phyloP scores from a whole-genome alignment of 176 grass and related monocot species.

The Melocanna baccifera region DNA sequence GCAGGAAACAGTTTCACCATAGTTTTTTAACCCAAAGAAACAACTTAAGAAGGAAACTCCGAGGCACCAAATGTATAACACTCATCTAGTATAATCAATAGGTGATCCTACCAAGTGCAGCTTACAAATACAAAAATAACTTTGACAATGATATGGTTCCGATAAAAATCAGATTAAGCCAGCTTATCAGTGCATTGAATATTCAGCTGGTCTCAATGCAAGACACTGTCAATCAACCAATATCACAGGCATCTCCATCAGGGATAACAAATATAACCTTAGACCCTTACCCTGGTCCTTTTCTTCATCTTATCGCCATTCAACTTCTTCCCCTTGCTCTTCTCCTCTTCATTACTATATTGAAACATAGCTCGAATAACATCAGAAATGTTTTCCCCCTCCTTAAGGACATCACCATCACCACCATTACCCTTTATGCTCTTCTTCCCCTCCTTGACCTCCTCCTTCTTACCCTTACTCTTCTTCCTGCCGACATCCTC shows the following conservation, averaged over 20 bases:
- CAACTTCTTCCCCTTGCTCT: conserved; percentile 30
- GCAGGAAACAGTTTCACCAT: conserved; percentile 6
- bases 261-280: background rate
- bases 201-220: background rate
- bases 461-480: background rate
- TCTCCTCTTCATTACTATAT: conserved; percentile 29
- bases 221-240: background rate
- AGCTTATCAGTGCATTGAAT: background rate
- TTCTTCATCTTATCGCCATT: conserved; percentile 38
- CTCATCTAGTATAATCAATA: background rate
- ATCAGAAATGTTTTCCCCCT: background rate
- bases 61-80: background rate
- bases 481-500: conserved; percentile 19
- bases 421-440: background rate
- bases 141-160: background rate
- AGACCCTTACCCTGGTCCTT: conserved; percentile 32
- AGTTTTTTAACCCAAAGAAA: conserved; percentile 16
- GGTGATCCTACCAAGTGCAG: background rate
- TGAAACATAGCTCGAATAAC: background rate
- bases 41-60: background rate
- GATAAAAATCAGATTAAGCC: background rate
- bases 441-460: no score
- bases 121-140: background rate
- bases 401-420: conserved; percentile 10
- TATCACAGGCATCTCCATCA: background rate